These are phyloP conservation scores for Hypomontagnella submonticulosa DNA, from an alignment of 495 filamentous ascomycete species.

Conservation along the genomic window DNA sequence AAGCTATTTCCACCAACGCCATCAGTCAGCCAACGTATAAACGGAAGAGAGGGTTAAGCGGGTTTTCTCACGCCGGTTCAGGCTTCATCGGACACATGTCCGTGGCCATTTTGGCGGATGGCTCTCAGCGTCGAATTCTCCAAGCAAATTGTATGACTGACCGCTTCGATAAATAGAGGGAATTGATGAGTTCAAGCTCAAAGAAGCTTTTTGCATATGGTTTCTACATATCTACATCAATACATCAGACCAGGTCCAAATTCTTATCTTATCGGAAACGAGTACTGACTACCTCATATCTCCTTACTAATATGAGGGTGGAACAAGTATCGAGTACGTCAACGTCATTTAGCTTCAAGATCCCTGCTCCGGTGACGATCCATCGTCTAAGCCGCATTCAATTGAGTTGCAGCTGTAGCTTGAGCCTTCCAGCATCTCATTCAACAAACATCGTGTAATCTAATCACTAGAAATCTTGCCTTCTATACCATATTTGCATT, in stretches of 20 bases:
- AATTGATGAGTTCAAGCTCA: slow-evolving; percentile 16
- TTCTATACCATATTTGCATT: neutral
- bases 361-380: slow-evolving; percentile 40
- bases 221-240: too few species aligned
- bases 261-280: slow-evolving; percentile 47
- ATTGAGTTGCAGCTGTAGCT: slow-evolving; percentile 6
- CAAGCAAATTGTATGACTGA: slow-evolving; percentile 10
- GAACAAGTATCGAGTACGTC: neutral
- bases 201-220: slow-evolving; percentile 9
- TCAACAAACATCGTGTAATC: neutral
- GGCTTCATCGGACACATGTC: slow-evolving; percentile 57
- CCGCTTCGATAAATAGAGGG: slow-evolving; percentile 1
- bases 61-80: slow-evolving; percentile 57
- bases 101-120: slow-evolving; percentile 45
- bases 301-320: too few species aligned
- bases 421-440: slow-evolving; percentile 3
- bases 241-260: slow-evolving; percentile 12
- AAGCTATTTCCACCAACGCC: slow-evolving; percentile 63
- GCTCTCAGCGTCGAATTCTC: slow-evolving; percentile 6
- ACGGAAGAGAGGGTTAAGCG: slow-evolving; percentile 15
- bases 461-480: neutral
- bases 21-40: slow-evolving; percentile 24
- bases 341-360: slow-evolving; percentile 33
- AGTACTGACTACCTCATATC: slow-evolving; percentile 22
- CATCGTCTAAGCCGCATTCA: slow-evolving; percentile 26